These are phyloP conservation scores for Hamigera avellanea DNA, from an alignment of 495 filamentous ascomycete species.

Conservation along the genomic window DNA sequence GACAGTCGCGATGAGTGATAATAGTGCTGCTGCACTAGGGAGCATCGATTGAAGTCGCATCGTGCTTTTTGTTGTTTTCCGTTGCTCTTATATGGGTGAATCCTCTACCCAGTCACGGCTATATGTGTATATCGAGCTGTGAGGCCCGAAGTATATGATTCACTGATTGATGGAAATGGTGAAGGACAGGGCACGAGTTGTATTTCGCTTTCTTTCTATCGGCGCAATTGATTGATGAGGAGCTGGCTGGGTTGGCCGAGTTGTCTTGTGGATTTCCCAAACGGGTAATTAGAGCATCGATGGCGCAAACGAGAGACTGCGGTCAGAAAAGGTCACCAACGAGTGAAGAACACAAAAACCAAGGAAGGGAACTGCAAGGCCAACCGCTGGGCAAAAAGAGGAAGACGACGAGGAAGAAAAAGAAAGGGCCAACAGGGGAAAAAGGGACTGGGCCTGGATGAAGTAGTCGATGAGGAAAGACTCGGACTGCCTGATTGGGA, in stretches of 20 bases:
- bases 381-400: slow-evolving; percentile 4
- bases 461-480: no score
- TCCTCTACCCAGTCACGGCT: neutral
- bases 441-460: slow-evolving; percentile 7
- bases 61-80: slow-evolving; percentile 5
- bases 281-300: no score
- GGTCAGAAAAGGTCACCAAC: slow-evolving; percentile 8
- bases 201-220: no score
- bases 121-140: no score
- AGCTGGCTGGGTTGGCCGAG: neutral
- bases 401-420: slow-evolving; percentile 9
- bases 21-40: slow-evolving; percentile 27
- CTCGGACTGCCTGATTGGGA: slow-evolving; percentile 6
- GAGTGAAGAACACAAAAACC: slow-evolving; percentile 18
- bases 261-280: slow-evolving; percentile 1
- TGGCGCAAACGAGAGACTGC: slow-evolving; percentile 7
- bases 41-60: slow-evolving; percentile 26
- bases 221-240: neutral
- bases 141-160: no score
- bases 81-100: no score
- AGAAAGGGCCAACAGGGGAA: slow-evolving; percentile 7
- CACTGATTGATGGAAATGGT: no score
- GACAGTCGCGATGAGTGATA: slow-evolving; percentile 50
- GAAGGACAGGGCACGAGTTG: no score
- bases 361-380: slow-evolving; percentile 4